A percentile compares a stretch with the other conserved stretches of the same genome.
phyloP scores from a whole-genome alignment of 495 filamentous ascomycete species.

The Neurospora sp. region DNA sequence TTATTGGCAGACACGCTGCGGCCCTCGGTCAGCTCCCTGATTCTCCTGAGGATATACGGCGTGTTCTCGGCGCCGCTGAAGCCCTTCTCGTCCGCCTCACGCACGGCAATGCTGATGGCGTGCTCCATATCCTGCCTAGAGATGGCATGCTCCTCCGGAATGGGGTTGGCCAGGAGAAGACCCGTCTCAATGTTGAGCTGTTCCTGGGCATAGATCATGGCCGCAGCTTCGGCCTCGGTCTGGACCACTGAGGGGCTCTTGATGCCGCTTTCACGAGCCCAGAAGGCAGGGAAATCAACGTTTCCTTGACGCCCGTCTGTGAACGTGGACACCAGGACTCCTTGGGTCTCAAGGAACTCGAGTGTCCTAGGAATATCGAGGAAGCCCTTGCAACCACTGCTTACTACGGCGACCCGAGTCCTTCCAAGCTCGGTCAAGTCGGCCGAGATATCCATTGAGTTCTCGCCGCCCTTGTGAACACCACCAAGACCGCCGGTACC shows the following conservation, averaged over 20 bases:
- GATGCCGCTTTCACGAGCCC: constrained; percentile 71
- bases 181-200: constrained; percentile 60
- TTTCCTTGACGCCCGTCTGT: constrained; percentile 56
- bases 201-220: constrained; percentile 54
- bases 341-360: constrained; percentile 92
- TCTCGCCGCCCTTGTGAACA: constrained; percentile 84
- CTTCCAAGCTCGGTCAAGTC: constrained; percentile 92
- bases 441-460: constrained; percentile 84
- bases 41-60: constrained; percentile 73
- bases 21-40: constrained; percentile 68
- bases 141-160: constrained; percentile 61
- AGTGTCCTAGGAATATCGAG: constrained; percentile 83
- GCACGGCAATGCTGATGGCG: constrained; percentile 62
- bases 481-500: constrained; percentile 79
- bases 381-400: constrained; percentile 91
- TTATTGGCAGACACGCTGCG: constrained; percentile 65
- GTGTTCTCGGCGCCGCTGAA: constrained; percentile 72
- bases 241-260: constrained; percentile 65
- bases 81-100: constrained; percentile 58
- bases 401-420: constrained; percentile 79
- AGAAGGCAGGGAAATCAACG: constrained; percentile 84
- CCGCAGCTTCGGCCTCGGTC: constrained; percentile 72
- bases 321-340: constrained; percentile 79
- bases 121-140: constrained; percentile 61
- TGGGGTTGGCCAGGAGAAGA: constrained; percentile 79